Evolutionary conservation across 2,329 filamentous ascomycete genomes (phyloP), one percentile per base, ranked within the genome.

Genomic region (Chaetomiaceae sp.): DNA sequence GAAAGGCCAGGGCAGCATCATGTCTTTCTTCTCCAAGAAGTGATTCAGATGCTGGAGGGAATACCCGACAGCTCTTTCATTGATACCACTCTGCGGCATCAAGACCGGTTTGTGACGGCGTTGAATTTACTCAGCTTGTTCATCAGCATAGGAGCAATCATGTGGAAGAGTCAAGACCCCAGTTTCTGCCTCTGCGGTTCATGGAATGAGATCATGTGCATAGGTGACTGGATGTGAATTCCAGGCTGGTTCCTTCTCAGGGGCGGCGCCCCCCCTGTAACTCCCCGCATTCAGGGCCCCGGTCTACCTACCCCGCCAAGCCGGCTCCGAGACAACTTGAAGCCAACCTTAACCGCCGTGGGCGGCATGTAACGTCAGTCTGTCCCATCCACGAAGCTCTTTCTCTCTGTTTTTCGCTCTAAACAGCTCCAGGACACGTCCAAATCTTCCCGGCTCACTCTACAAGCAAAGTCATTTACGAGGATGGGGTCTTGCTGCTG

Each of bases 11-110:
- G 90, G 91, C 3, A 95, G 78, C 67, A 95, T 96, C 66, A 95
- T 91, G 86, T 90, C 86, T 1, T 96, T 96, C 72, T 96, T 96
- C 69, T 79, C 80, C 38, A 96, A 95, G 75, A 94, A 91, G 65
- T 88, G 49, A 65, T 51, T 3, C 7, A 6, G 12, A 17, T 19
- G 33, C 23, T 11, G 6, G 8, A 42, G 4, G 27, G 15, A 27
- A 9, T 34, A 20, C 14, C 9, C 27, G 8, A 6, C 25, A 6
- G 5, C 4, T 31, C 9, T 31, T 11, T 9, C 27, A 31, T 31
- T 31, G 27, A 31, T 31, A 31, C 27, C 27, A 31, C 27, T 31
- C 8, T n/a, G n/a, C n/a, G n/a, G n/a, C n/a, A n/a, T n/a, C n/a
- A n/a, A n/a, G n/a, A n/a, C n/a, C n/a, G n/a, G n/a, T n/a, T n/a